These are phyloP conservation scores for Ramichloridium luteum DNA, from an alignment of 2,329 filamentous ascomycete genomes.

Conservation along the genomic window DNA sequence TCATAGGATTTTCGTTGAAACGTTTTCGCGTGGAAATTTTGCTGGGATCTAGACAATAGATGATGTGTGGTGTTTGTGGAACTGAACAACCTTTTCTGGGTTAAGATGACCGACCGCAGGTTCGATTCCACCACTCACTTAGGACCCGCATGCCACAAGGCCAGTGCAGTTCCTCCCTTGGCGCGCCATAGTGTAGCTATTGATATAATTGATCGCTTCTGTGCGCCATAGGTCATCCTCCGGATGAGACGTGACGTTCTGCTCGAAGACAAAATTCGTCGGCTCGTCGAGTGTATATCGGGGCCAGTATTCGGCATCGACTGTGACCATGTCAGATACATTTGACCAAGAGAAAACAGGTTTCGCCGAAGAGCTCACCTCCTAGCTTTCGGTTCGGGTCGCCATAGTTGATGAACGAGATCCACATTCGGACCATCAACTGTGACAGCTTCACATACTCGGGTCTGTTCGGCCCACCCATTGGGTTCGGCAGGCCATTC, in stretches of 20 bases:
- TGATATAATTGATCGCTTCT: constrained; percentile 29
- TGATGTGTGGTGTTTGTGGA: too few relatives aligned
- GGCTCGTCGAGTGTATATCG: constrained; percentile 31
- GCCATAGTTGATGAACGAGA: constrained; percentile 35
- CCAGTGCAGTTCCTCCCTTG: constrained; percentile 14
- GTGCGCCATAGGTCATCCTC: constrained; percentile 36
- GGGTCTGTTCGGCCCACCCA: constrained; percentile 16
- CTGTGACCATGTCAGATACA: constrained; percentile 5
- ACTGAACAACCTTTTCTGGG: too few relatives aligned
- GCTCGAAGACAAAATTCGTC: constrained; percentile 40
- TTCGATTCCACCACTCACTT: too few relatives aligned
- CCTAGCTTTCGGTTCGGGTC: constrained; percentile 29
- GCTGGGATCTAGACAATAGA: too few relatives aligned
- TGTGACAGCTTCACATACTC: constrained; percentile 33
- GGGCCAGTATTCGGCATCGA: constrained; percentile 29
- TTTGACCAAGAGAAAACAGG: constrained; percentile 14
- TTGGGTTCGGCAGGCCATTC: constrained; percentile 17
- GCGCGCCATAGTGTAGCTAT: constrained; percentile 15
- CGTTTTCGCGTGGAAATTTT: too few relatives aligned
- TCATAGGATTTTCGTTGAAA: too few relatives aligned
- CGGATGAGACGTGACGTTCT: constrained; percentile 27
- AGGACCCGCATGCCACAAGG: constrained; percentile 11
- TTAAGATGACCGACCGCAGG: too few relatives aligned
- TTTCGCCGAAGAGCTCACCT: too few relatives aligned
- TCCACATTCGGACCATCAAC: constrained; percentile 42